Evolutionary conservation across 164 flowering plant genomes (phyloP), one percentile per base, ranked within the genome.

Genomic region (Vitis rotundifolia): DNA sequence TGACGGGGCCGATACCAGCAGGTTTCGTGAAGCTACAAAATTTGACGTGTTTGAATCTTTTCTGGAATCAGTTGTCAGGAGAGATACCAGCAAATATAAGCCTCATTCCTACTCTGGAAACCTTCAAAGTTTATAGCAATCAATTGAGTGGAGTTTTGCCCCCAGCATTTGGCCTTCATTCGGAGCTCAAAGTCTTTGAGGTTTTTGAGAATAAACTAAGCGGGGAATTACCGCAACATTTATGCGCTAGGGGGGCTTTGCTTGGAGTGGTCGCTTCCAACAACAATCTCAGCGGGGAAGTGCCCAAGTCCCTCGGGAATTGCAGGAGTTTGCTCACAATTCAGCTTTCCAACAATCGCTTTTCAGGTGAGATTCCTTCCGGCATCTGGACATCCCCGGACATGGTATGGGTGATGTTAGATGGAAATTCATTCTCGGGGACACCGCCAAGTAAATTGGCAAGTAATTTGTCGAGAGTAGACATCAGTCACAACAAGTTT

Each of bases 1-100:
- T 94, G 67, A 83, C 68, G n/a, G 98, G 98, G 13, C 1, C 79
- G 6, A 77, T 94, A 6, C 97, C 97, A 0, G 81, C 75, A 26
- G 89, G 70, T 18, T 72, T 94, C 26, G 92, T 85, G 5, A 87
- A 82, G 66, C 71, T 89, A 31, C 26, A 69, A 49, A 74, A 74
- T 1, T 54, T 92, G 77, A 18, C 47, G 8, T 1, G 18, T 0
- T 63, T 94, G 61, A 58, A 26, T 16, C 52, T 92, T 68, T 83
- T 71, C 22, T 0, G 4, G 1, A 94, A 94, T 66, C 66, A 73
- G 11, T 71, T 92, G 4, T 69, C 82, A 3, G 97, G 92, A 0
- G 76, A 67, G 31, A 50, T 88, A 1, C 92, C 90, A 0, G 58
- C 49, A 48, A 66, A 82, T 44, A 71, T 88, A n/a, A 88, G 78